Evolutionary conservation across 352 stramenopile genomes (phyloP).

Genomic region (Pythium catenulatum): DNA sequence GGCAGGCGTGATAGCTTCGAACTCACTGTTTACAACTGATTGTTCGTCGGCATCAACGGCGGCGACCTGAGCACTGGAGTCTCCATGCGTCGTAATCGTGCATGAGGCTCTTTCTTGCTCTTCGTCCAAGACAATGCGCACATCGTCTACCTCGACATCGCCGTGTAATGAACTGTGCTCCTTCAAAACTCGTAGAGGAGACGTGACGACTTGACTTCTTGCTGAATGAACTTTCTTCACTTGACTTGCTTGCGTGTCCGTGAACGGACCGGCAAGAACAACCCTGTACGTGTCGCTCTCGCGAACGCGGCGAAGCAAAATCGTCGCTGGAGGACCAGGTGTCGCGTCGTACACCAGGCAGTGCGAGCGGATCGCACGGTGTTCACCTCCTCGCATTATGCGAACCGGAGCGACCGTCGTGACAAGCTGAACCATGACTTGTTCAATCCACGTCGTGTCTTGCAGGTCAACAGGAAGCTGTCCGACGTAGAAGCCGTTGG

Average conservation of each 20-base stretch:
- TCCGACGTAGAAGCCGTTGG: constrained; percentile 58
- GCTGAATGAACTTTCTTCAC: constrained; percentile 42
- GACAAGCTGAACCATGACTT: constrained; percentile 48
- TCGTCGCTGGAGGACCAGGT: constrained; percentile 31
- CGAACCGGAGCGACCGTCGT: constrained; percentile 45
- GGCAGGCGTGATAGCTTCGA: not conserved
- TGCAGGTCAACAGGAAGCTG: not conserved
- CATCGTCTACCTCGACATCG: not conserved
- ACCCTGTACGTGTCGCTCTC: constrained; percentile 29
- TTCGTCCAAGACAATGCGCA: not conserved
- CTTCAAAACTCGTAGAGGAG: constrained; percentile 7
- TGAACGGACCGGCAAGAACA: constrained; percentile 53
- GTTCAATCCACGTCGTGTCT: constrained; percentile 41
- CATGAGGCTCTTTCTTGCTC: not conserved
- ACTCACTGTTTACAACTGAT: too few relatives aligned
- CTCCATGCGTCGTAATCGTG: not conserved
- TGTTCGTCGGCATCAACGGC: constrained; percentile 9
- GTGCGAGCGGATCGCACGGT: constrained; percentile 55
- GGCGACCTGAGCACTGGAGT: not conserved
- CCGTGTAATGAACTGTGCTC: not conserved
- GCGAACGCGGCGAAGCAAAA: constrained; percentile 33
- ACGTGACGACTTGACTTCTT: not conserved
- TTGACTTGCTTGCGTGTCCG: constrained; percentile 13
- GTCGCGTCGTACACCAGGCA: constrained; percentile 58
- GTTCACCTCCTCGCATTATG: constrained; percentile 46